Percentiles rank a stretch among this genome's conserved stretches.
These are phyloP conservation scores for Arabidopsis arenosa DNA, from an alignment of 345 rosid genomes.

Conservation along the genomic window DNA sequence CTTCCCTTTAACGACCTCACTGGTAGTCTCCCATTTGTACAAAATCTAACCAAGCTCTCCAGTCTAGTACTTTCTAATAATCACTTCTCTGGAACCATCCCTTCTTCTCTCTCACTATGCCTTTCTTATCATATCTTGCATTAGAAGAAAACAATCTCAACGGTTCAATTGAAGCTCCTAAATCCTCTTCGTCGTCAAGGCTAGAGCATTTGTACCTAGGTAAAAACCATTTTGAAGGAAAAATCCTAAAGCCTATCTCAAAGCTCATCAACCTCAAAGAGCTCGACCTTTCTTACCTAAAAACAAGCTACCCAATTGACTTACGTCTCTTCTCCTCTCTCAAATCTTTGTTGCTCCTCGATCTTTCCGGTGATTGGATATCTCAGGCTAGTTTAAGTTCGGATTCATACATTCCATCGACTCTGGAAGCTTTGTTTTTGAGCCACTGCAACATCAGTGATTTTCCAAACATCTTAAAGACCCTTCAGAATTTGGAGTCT, in stretches of 20 bases:
- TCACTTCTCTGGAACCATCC: background rate
- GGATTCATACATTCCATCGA: background rate
- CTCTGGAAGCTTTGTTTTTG: background rate
- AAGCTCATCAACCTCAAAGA: background rate
- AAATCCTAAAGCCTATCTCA: conserved; percentile 2
- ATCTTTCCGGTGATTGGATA: background rate
- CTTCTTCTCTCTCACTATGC: conserved; percentile 7
- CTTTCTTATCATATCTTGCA: background rate
- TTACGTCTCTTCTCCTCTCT: background rate
- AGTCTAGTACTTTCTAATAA: background rate
- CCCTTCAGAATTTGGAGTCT: background rate
- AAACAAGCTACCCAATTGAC: background rate
- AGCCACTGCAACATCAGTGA: background rate
- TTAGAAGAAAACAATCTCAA: background rate
- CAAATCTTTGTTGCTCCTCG: background rate
- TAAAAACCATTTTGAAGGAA: background rate
- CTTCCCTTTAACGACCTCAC: no score
- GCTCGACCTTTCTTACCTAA: background rate
- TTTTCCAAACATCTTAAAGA: conserved; percentile 1
- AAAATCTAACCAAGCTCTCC: background rate
- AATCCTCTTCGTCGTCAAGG: background rate
- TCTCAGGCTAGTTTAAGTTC: background rate
- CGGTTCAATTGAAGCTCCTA: conserved; percentile 6
- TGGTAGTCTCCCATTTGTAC: background rate
- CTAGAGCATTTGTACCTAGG: background rate